Conservation (phyloP, 441 rosid species). For the Lagerstroemia fauriei region DNA sequence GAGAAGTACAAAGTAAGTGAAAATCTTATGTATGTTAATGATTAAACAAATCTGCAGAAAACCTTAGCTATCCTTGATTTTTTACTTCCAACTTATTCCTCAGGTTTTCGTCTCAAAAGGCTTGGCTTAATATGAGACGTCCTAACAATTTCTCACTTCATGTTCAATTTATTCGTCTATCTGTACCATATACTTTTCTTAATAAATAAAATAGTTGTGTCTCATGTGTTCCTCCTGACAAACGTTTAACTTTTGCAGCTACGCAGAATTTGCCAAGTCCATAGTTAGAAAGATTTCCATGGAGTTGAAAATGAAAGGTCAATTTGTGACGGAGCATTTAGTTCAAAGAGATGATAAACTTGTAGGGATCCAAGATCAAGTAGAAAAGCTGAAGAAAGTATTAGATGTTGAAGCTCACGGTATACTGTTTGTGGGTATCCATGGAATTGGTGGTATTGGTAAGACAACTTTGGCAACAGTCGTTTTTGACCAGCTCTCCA, state of each 20-base stretch:
- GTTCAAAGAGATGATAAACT: neutral
- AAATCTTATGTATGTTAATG: no score
- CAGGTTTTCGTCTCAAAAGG: no score
- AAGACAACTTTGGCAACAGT: slow-evolving; percentile 8
- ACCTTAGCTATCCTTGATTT: no score
- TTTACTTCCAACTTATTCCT: no score
- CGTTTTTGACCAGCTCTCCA: neutral
- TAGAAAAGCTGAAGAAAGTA: neutral
- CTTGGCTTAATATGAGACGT: no score
- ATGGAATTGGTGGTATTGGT: slow-evolving; percentile 18
- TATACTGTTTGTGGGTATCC: neutral
- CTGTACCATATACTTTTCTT: slow-evolving; percentile 26
- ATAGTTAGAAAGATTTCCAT: neutral
- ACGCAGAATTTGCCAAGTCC: neutral
- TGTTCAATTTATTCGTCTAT: slow-evolving; percentile 6
- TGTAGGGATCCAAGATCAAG: slow-evolving; percentile 6
- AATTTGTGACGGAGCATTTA: neutral
- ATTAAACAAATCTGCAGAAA: no score
- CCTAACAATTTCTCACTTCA: no score
- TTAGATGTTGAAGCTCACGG: slow-evolving; percentile 1
- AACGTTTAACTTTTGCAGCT: neutral
- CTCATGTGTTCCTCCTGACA: neutral
- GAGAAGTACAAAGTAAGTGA: no score
- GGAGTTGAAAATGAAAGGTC: neutral
- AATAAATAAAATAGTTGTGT: neutral